Base-by-base conservation (phyloP, 805 yeast species). In the Kodamaea sagamina region DNA sequence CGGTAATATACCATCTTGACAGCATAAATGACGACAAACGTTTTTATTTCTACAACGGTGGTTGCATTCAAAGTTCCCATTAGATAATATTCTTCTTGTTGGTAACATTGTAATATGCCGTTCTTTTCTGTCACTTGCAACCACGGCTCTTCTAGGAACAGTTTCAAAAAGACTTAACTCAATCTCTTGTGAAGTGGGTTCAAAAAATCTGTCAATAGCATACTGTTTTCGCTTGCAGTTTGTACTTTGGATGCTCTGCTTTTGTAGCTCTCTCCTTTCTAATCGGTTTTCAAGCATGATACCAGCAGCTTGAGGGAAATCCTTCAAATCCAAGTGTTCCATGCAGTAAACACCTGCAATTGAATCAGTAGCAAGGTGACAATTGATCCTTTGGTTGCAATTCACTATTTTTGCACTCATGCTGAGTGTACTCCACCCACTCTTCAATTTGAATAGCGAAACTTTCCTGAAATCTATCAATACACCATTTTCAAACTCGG, bases 391-490 rank as follows among this genome's bases (percentile, higher is more conserved):
- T 10, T 63, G 63, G 1, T 39, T 39, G 7, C 29, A 36, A 4
- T 11, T 7, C 12, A n/a, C 15, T 4, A 36, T 25, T 15, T 25
- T 17, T 2, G 32, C 32, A 6, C n/a, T n/a, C n/a, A 36, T 13
- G 26, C 16, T 15, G 24, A 15, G 16, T 2, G 26, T 15, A 13
- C 6, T 21, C 39, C 39, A 36, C 13, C 16, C 31, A 26, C 13
- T 36, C 11, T 8, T 11, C 53, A 56, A 29, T 58, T 68, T 26
- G 17, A 44, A 58, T 15, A 55, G 40, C 6, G 58, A 56, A 1
- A 74, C 54, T 46, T 75, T 65, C 43, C 79, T 61, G 43, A 74
- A 77, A 45, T 75, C 81, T 6, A 76, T 41, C 9, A 78, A 47
- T 3, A 36, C 50, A 0, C 78, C 78, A 5, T 53, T 49, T 3